phyloP scores from a whole-genome alignment of 495 filamentous ascomycete species.

The Penicillium verhagenii region DNA sequence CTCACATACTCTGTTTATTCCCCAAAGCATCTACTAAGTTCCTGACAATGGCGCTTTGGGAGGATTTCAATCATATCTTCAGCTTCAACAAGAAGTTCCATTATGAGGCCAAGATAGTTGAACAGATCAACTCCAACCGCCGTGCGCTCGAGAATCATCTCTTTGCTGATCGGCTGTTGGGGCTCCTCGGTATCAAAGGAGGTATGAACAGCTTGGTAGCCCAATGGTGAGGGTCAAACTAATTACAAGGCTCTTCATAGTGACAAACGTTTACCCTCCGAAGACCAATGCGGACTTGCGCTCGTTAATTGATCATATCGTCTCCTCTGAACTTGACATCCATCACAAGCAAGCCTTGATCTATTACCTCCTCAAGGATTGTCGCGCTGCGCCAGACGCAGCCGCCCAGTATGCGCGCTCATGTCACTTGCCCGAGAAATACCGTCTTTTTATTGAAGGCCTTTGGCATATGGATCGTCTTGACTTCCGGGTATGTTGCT shows the following conservation, averaged over 20 bases:
- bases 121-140: constrained; percentile 61
- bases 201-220: constrained; percentile 40
- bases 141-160: constrained; percentile 62
- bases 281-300: constrained; percentile 61
- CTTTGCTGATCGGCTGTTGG: constrained; percentile 73
- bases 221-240: background rate
- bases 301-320: constrained; percentile 63
- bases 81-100: constrained; percentile 58
- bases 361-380: constrained; percentile 78
- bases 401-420: constrained; percentile 51
- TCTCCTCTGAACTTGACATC: constrained; percentile 54
- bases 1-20: background rate
- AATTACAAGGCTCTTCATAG: constrained; percentile 27
- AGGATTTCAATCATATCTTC: constrained; percentile 64
- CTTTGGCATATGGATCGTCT: constrained; percentile 76
- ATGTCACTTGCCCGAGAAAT: constrained; percentile 63
- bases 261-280: constrained; percentile 66
- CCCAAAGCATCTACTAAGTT: background rate
- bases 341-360: constrained; percentile 76
- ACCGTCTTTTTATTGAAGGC: constrained; percentile 73
- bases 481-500: constrained; percentile 56
- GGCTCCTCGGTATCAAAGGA: constrained; percentile 65
- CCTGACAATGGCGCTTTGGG: constrained; percentile 40
- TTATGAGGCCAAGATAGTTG: constrained; percentile 56
- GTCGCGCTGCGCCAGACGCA: constrained; percentile 53